Percentiles rank a stretch among this genome's conserved stretches.
Evolutionary conservation across 768 basidiomycete species (phyloP).

Genomic region (Pleurotus giganteus): DNA sequence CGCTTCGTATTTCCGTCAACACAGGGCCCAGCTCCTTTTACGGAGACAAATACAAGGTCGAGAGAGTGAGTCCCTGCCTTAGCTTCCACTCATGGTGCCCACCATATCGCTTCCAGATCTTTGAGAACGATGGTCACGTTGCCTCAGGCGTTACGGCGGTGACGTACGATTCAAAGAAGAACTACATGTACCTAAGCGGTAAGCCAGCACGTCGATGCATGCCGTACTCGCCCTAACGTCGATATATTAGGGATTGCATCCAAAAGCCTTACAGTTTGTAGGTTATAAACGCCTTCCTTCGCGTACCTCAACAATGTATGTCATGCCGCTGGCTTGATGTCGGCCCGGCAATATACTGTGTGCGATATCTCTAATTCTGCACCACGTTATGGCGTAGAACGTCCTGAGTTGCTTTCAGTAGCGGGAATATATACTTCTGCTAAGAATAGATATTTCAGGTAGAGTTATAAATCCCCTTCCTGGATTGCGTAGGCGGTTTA

Average conservation of each 20-base stretch:
- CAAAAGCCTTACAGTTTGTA: neutral
- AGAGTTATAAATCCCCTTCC: too few relatives aligned
- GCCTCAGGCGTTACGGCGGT: slow-evolving; percentile 57
- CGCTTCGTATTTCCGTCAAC: slow-evolving; percentile 52
- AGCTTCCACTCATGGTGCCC: neutral
- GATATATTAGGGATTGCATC: neutral
- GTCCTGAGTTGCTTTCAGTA: too few relatives aligned
- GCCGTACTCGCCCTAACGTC: neutral
- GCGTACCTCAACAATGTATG: neutral
- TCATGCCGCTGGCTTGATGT: too few relatives aligned
- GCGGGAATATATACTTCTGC: too few relatives aligned
- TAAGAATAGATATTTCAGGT: too few relatives aligned
- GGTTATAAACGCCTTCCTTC: neutral
- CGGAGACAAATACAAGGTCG: slow-evolving; percentile 56
- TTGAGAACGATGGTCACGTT: slow-evolving; percentile 64
- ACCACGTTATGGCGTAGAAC: too few relatives aligned
- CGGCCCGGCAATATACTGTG: too few relatives aligned
- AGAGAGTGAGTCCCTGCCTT: slow-evolving; percentile 40
- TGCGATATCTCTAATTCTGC: too few relatives aligned
- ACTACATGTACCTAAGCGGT: slow-evolving; percentile 60
- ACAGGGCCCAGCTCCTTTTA: slow-evolving; percentile 49
- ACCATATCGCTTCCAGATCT: slow-evolving; percentile 39
- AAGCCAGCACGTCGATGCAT: slow-evolving; percentile 14
- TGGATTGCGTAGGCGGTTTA: too few relatives aligned
- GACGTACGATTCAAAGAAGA: slow-evolving; percentile 50